phyloP scores from a whole-genome alignment of 2,329 filamentous ascomycete genomes.

The Alternaria gansuensis region DNA sequence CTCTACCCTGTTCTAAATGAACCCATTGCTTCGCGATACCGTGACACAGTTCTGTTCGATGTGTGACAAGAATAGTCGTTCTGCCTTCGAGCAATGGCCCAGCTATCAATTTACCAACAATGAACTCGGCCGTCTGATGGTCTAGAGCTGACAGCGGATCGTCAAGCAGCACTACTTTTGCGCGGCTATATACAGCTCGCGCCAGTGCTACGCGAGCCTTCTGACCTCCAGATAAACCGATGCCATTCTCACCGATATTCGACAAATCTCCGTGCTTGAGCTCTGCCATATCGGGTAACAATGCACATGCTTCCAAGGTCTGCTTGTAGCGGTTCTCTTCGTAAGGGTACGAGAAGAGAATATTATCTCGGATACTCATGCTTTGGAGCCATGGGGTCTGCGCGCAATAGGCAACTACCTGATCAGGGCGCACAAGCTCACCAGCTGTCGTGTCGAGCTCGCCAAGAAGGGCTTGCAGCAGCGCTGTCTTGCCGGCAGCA shows the following conservation, averaged over 20 bases:
- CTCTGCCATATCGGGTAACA: conserved; percentile 68
- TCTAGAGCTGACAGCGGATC: conserved; percentile 69
- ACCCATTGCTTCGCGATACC: conserved; percentile 78
- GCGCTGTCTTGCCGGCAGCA: conserved; percentile 69
- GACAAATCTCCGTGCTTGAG: conserved; percentile 72
- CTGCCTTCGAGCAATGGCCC: conserved; percentile 64
- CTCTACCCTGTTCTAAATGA: conserved; percentile 70
- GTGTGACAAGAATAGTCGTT: conserved; percentile 68
- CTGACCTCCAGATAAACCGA: conserved; percentile 69
- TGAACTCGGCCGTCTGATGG: conserved; percentile 70
- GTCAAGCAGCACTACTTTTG: conserved; percentile 65
- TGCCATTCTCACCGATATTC: conserved; percentile 68
- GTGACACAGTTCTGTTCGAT: conserved; percentile 74
- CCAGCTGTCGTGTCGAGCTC: conserved; percentile 65
- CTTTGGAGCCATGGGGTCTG: conserved; percentile 74
- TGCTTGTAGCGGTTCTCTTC: conserved; percentile 74
- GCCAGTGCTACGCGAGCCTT: conserved; percentile 69
- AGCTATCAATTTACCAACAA: conserved; percentile 66
- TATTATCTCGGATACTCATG: conserved; percentile 75
- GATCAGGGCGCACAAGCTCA: conserved; percentile 62
- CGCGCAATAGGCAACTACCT: conserved; percentile 69
- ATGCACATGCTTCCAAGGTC: conserved; percentile 71
- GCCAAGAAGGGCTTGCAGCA: conserved; percentile 67
- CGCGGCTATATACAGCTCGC: conserved; percentile 66
- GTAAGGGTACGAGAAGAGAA: conserved; percentile 70